Conservation (phyloP, 495 filamentous ascomycete species). For the Podospora bellae-mahoneyi region DNA sequence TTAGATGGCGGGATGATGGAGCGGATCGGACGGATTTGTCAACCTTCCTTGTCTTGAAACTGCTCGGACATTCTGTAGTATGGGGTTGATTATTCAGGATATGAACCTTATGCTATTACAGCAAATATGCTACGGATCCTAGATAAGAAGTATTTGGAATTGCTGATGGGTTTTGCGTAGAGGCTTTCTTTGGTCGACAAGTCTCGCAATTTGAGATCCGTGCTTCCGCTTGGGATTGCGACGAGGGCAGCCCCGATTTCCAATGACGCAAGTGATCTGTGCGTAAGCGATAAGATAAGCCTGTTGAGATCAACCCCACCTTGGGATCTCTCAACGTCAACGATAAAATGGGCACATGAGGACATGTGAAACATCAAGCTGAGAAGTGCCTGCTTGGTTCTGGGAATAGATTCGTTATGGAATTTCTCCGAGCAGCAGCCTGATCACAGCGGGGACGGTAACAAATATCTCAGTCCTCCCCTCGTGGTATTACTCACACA, state of each 20-base stretch:
- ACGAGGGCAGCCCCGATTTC: background rate
- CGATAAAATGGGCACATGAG: background rate
- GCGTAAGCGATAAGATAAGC: background rate
- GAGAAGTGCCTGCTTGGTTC: background rate
- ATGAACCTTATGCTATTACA: background rate
- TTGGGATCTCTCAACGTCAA: background rate
- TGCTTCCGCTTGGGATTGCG: constrained; percentile 12
- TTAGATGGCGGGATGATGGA: background rate
- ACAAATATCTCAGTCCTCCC: too few relatives aligned
- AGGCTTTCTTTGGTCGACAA: background rate
- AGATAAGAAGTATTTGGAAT: background rate
- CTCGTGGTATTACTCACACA: background rate
- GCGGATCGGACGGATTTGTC: background rate
- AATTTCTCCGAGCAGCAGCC: background rate
- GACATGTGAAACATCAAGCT: background rate
- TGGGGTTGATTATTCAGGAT: background rate
- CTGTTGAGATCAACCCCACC: background rate
- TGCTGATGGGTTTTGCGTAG: background rate
- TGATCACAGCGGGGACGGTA: background rate
- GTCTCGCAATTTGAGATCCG: constrained; percentile 13
- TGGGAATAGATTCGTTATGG: background rate
- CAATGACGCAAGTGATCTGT: constrained; percentile 24
- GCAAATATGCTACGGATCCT: background rate
- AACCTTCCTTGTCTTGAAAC: background rate
- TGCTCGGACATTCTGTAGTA: background rate